phyloP scores from a whole-genome alignment of 2,329 filamentous ascomycete species.

The Ophiosphaerella narmari region DNA sequence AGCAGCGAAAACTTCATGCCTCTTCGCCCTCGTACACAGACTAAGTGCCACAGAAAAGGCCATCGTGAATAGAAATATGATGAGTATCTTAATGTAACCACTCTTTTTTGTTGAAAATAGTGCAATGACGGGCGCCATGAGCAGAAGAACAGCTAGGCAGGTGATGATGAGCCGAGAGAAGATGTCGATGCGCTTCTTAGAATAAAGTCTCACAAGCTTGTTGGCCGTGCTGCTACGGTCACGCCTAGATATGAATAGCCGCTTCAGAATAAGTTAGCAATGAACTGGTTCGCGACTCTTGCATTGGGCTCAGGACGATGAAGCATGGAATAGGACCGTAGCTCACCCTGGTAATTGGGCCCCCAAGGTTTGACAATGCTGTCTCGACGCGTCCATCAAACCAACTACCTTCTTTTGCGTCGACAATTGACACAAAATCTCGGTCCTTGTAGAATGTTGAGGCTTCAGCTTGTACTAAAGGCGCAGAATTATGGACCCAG shows the following conservation, averaged over 20 bases:
- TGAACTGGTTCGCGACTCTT: background rate
- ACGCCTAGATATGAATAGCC: constrained; percentile 14
- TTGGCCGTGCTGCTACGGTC: constrained; percentile 14
- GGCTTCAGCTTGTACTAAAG: background rate
- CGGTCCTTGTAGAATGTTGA: background rate
- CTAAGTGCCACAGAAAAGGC: constrained; percentile 2
- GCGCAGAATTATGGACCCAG: background rate
- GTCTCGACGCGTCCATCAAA: constrained; percentile 18
- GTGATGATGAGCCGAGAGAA: constrained; percentile 20
- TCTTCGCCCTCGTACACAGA: constrained; percentile 11
- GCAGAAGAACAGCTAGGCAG: constrained; percentile 23
- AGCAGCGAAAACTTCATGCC: constrained; percentile 17
- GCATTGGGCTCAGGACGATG: background rate
- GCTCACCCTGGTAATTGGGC: constrained; percentile 7
- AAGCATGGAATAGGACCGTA: background rate
- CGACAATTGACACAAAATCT: constrained; percentile 1
- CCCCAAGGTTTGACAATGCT: constrained; percentile 4
- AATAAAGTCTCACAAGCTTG: constrained; percentile 14
- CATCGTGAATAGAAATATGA: constrained; percentile 21
- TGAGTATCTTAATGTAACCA: constrained; percentile 19
- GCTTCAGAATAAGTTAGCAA: background rate
- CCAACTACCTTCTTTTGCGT: constrained; percentile 20
- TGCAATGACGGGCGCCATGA: constrained; percentile 27
- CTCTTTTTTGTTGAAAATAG: constrained; percentile 12
- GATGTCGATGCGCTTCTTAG: constrained; percentile 16